These are phyloP conservation scores for Didymellaceae sp. DNA, from an alignment of 2,329 filamentous ascomycete species.

Conservation along the genomic window DNA sequence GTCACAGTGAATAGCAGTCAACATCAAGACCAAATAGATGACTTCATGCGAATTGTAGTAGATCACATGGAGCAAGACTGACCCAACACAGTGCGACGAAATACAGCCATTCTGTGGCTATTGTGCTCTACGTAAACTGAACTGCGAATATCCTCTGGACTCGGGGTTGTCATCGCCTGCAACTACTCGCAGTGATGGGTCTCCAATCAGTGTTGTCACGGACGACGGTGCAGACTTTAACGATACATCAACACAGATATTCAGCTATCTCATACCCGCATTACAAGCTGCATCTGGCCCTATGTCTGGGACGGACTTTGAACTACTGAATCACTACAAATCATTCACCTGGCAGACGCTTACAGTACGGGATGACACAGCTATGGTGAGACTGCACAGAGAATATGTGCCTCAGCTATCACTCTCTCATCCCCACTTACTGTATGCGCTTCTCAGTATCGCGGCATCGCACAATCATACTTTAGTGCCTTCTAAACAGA, in stretches of 20 bases:
- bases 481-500: constrained; percentile 19
- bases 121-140: constrained; percentile 31
- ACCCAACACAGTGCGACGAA: constrained; percentile 40
- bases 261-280: constrained; percentile 27
- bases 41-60: no score
- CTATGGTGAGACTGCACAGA: constrained; percentile 27
- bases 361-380: constrained; percentile 27
- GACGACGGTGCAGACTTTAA: constrained; percentile 23
- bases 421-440: constrained; percentile 31
- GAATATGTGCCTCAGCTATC: constrained; percentile 31
- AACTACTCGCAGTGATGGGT: neutral
- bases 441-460: constrained; percentile 39
- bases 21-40: no score
- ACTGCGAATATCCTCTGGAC: constrained; percentile 34
- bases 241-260: constrained; percentile 6
- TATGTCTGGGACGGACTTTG: constrained; percentile 27
- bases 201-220: neutral
- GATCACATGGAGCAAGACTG: neutral
- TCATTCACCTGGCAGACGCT: constrained; percentile 32
- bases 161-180: constrained; percentile 8
- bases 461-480: constrained; percentile 32
- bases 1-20: no score
- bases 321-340: constrained; percentile 38
- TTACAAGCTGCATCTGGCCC: constrained; percentile 27
- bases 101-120: constrained; percentile 35